Base-by-base conservation (phyloP, 1,139 yeast genomes). In the Diutina siamensis region DNA sequence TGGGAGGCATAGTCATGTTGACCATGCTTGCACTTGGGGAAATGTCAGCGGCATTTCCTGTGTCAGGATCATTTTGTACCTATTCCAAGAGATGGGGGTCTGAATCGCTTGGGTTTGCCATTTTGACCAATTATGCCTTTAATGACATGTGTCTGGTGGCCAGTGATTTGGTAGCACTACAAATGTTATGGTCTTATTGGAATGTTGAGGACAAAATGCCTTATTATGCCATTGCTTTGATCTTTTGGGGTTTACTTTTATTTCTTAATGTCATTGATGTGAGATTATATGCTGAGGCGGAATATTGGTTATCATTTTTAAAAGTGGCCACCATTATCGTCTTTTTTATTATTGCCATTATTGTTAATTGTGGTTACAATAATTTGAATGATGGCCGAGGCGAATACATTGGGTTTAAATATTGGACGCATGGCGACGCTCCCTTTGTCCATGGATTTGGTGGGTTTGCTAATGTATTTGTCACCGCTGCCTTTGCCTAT, bases 11-110 rank as follows among this genome's bases (percentile, higher is more conserved):
- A 74, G 76, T 86, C 53, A 83, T 77, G 64, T 74, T 78, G 55
- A 82, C 85, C 44, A 81, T 85, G 55, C 89, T 84, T 58, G 80
- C 92, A n/a, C 76, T 87, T 47, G 94, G 95, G 52, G 96, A 87
- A 62, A 60, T 86, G 58, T 87, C 94, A 44, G 85, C 83, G 36
- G 72, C 80, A 13, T 84, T 80, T 62, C 89, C 94, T 5, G 79
- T 85, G 42, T 70, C 83, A 47, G 95, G 95, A 54, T 86, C 89
- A 1, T 85, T 83, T 62, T 73, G 83, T 41, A 76, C 83, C 48
- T 84, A 80, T 60, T 76, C 86, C 5, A 73, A 68, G 47, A 66
- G 82, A 46, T 80, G 77, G 53, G 67, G 86, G 38, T 94, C 84
- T 55, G 72, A 78, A 2, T 80, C 87, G 8, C 78, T 88, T 78